phyloP scores from a whole-genome alignment of 257 asterid species.

The Striga asiatica region DNA sequence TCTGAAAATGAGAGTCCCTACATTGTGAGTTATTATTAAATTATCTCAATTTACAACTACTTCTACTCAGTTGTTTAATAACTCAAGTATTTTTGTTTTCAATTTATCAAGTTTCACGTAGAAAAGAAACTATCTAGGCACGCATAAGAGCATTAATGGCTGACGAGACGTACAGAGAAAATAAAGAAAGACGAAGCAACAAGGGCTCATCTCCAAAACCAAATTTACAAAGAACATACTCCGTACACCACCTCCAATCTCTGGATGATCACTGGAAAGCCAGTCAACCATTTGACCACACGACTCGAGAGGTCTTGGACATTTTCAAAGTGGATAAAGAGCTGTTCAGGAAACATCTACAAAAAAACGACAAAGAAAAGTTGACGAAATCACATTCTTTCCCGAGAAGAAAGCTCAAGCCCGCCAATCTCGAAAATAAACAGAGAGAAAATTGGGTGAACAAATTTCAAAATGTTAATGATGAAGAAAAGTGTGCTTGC shows the following conservation, averaged over 20 bases:
- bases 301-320: constrained; percentile 27
- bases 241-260: constrained; percentile 54
- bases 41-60: background rate
- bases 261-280: constrained; percentile 19
- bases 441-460: constrained; percentile 68
- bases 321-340: constrained; percentile 39
- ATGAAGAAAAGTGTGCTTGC: constrained; percentile 22
- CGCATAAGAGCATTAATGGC: constrained; percentile 45
- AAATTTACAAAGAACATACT: constrained; percentile 38
- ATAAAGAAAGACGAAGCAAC: constrained; percentile 9
- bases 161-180: constrained; percentile 27
- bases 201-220: constrained; percentile 1
- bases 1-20: constrained; percentile 26
- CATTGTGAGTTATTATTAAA: constrained; percentile 24
- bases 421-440: constrained; percentile 54
- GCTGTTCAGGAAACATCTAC: constrained; percentile 29
- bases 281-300: too few species aligned
- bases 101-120: constrained; percentile 18
- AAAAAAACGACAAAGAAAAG: constrained; percentile 27
- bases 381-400: constrained; percentile 61
- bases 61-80: background rate
- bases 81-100: background rate
- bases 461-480: background rate
- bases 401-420: constrained; percentile 45
- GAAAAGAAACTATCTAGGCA: constrained; percentile 46